A percentile compares a stretch with the other conserved stretches of the same genome.
Conservation (phyloP, 2,329 filamentous ascomycete genomes). For the Celoporthe dispersa region DNA sequence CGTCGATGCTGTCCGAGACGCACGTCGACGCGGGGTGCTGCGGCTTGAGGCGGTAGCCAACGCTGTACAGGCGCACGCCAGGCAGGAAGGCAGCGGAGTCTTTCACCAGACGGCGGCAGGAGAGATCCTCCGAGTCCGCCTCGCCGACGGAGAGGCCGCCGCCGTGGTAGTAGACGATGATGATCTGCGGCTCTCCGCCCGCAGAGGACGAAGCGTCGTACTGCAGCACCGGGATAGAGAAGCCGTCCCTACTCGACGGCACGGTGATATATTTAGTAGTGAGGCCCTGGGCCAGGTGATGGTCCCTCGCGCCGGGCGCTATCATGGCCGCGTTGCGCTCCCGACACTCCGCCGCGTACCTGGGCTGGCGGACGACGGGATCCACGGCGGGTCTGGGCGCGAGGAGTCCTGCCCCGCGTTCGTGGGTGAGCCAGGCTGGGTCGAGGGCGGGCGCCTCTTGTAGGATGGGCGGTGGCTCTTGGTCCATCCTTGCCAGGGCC, state of each 20-base stretch:
- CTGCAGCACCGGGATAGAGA: slow-evolving; percentile 43
- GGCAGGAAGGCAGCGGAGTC: slow-evolving; percentile 32
- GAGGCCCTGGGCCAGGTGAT: slow-evolving; percentile 43
- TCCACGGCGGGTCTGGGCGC: slow-evolving; percentile 35
- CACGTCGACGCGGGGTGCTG: slow-evolving; percentile 44
- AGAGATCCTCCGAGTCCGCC: slow-evolving; percentile 53
- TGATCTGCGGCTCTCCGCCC: slow-evolving; percentile 30
- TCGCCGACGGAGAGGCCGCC: slow-evolving; percentile 53
- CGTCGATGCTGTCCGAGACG: slow-evolving; percentile 47
- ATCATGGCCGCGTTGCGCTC: slow-evolving; percentile 43
- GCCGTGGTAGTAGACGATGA: slow-evolving; percentile 54
- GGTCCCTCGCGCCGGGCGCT: slow-evolving; percentile 41
- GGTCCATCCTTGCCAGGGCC: slow-evolving; percentile 5
- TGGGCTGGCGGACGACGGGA: slow-evolving; percentile 41
- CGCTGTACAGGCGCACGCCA: slow-evolving; percentile 45
- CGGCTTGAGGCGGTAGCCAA: slow-evolving; percentile 52
- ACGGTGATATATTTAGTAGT: slow-evolving; percentile 36
- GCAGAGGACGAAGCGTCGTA: slow-evolving; percentile 33
- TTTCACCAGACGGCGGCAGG: slow-evolving; percentile 48
- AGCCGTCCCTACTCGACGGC: slow-evolving; percentile 40
- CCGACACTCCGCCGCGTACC: slow-evolving; percentile 48
- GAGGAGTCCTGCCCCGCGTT: slow-evolving; percentile 38
- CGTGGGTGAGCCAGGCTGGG: slow-evolving; percentile 46
- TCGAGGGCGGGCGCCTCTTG: slow-evolving; percentile 44
- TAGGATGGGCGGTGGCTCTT: slow-evolving; percentile 36